phyloP scores from a whole-genome alignment of 176 grass and related monocot genomes.

The Sorghum bicolor region DNA sequence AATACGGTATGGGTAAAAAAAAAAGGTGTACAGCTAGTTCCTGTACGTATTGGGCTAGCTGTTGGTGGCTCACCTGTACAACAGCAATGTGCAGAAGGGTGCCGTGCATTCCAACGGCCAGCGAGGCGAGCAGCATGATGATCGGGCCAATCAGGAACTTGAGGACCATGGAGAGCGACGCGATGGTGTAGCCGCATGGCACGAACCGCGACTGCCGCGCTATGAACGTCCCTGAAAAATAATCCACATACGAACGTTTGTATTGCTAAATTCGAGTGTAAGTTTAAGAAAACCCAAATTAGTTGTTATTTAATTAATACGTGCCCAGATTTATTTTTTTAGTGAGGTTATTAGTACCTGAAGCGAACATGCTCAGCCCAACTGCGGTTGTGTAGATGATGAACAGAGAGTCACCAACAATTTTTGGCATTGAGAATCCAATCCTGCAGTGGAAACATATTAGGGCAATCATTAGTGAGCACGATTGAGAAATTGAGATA shows the following conservation, averaged over 20 bases:
- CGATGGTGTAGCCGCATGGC: conserved; percentile 67
- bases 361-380: conserved; percentile 87
- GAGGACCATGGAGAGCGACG: conserved; percentile 49
- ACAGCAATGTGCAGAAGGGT: conserved; percentile 59
- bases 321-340: background rate
- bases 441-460: conserved; percentile 20
- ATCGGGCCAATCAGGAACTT: conserved; percentile 71
- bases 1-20: background rate
- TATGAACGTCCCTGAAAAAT: conserved; percentile 71
- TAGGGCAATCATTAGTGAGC: background rate
- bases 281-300: background rate
- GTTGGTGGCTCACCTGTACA: conserved; percentile 48
- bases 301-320: background rate
- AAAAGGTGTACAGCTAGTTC: background rate
- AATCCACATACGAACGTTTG: too few species aligned
- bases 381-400: conserved; percentile 62
- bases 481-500: background rate
- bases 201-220: conserved; percentile 61
- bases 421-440: conserved; percentile 67
- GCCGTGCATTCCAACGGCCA: conserved; percentile 64
- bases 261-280: too few species aligned
- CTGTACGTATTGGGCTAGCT: too few species aligned
- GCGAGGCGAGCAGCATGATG: conserved; percentile 54
- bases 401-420: conserved; percentile 53
- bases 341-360: conserved; percentile 30